Evolutionary conservation across 2,329 filamentous ascomycete species (phyloP).

Genomic region (Alternaria sp.): DNA sequence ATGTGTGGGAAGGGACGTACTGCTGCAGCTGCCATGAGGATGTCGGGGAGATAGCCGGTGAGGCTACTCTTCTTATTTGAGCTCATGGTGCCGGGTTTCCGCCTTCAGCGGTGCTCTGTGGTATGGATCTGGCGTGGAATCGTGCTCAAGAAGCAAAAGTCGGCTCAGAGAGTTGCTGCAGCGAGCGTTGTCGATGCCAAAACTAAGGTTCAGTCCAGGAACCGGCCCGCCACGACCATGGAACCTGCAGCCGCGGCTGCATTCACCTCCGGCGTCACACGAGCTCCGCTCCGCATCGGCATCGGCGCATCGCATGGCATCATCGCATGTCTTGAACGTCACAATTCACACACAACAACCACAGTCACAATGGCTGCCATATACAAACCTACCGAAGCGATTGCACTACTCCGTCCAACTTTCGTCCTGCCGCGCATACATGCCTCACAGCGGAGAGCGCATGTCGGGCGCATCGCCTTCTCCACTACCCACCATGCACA

Average conservation of each 20-base stretch:
- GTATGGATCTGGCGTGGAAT: not conserved
- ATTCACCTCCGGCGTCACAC: conserved; percentile 15
- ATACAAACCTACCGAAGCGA: conserved; percentile 43
- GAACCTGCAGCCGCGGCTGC: conserved; percentile 26
- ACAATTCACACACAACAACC: conserved; percentile 9
- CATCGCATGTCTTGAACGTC: not conserved
- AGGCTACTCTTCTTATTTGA: conserved; percentile 50
- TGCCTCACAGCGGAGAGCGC: conserved; percentile 9
- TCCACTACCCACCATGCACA: conserved; percentile 35
- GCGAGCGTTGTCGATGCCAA: conserved; percentile 30
- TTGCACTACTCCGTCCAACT: conserved; percentile 38
- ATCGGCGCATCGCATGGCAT: too few species aligned
- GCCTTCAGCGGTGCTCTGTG: not conserved
- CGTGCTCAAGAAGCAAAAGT: conserved; percentile 1
- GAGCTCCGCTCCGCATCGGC: conserved; percentile 15
- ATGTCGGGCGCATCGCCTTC: conserved; percentile 32
- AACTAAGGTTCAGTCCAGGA: conserved; percentile 24
- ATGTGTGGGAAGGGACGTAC: conserved; percentile 40
- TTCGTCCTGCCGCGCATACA: conserved; percentile 36
- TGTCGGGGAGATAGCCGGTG: conserved; percentile 50
- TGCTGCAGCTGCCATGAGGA: conserved; percentile 52
- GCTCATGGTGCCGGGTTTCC: conserved; percentile 34
- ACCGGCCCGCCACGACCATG: conserved; percentile 25
- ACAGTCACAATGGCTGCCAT: conserved; percentile 36
- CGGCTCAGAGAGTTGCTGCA: not conserved